Evolutionary conservation across 2,329 filamentous ascomycete genomes (phyloP).

Genomic region (Claviceps digitariae): DNA sequence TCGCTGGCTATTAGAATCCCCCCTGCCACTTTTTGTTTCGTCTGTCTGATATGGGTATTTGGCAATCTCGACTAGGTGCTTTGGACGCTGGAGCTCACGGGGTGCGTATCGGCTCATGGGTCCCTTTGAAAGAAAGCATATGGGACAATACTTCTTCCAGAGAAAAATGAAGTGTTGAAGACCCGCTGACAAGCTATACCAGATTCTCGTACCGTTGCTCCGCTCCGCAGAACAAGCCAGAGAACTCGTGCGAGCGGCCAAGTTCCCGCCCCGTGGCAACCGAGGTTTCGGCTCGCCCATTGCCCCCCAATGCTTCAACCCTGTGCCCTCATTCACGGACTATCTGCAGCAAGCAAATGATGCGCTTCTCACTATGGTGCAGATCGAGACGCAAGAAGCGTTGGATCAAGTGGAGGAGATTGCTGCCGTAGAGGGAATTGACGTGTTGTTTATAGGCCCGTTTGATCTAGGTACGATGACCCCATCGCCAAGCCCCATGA

Average conservation of each 20-base stretch:
- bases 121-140: not conserved
- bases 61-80: conserved; percentile 20
- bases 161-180: not conserved
- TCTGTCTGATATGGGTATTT: not conserved
- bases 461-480: conserved; percentile 41
- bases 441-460: conserved; percentile 52
- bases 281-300: conserved; percentile 38
- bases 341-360: conserved; percentile 38
- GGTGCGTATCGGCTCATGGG: conserved; percentile 19
- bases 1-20: no score
- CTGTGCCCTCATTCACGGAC: conserved; percentile 29
- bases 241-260: conserved; percentile 32
- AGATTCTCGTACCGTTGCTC: conserved; percentile 33
- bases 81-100: conserved; percentile 37
- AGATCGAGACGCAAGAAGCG: conserved; percentile 54
- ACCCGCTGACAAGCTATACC: conserved; percentile 6
- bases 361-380: conserved; percentile 47
- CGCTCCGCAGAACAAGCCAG: conserved; percentile 30
- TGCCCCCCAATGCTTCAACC: conserved; percentile 27
- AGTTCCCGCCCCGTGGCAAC: conserved; percentile 35
- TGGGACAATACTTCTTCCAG: not conserved
- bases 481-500: not conserved
- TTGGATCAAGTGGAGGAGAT: conserved; percentile 48
- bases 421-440: conserved; percentile 44
- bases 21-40: no score